Base-by-base conservation (phyloP, 371 early-diverging fungal species). In the Lichtheimia corymbifera region DNA sequence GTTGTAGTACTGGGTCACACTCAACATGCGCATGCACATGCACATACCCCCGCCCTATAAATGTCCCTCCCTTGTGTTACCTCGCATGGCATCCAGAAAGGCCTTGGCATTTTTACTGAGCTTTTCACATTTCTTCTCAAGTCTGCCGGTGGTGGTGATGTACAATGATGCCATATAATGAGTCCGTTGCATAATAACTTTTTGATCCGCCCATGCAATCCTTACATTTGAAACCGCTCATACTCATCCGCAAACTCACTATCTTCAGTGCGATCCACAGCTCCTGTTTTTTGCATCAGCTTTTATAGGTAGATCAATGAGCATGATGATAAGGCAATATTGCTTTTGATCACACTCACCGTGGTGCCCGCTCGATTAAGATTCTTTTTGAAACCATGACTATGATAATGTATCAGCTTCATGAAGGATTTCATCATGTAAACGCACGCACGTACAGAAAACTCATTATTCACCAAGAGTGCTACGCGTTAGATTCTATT, bases 51-150 rank as follows among this genome's bases (percentile, higher is more conserved):
- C n/a, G 22, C n/a, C 47, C 22, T 47, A 47, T 3, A 1, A 4
- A 47, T 22, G 22, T 22, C 17, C 14, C 47, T 18, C 47, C 47
- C 47, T 22, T 47, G 41, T 25, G 62, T 60, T 75, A 88, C 92
- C 88, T 74, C 91, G 66, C 42, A 97, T 79, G 17, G 96, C 86
- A 63, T 93, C 91, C 35, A 96, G 81, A 70, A 96, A 97, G 22
- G 93, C 94, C 71, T 93, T 93, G 17, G 98, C 87, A 71, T 97
- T 95, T 61, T 89, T 91, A 63, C 93, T 87, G 3, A 97, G 79
- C 47, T 84, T 88, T 64, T 95, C 93, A 1, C 89, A 84, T 52
- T 96, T 95, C 24, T 82, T 72, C 71, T 97, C 96, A 28, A 96
- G 82, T 47, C 47, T 47, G n/a, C n/a, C n/a, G n/a, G n/a, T n/a